Percentiles rank a stretch among this genome's conserved stretches.
Evolutionary conservation across 78 protist genomes (phyloP).

Genomic region (Cavenderia fasciculata): DNA sequence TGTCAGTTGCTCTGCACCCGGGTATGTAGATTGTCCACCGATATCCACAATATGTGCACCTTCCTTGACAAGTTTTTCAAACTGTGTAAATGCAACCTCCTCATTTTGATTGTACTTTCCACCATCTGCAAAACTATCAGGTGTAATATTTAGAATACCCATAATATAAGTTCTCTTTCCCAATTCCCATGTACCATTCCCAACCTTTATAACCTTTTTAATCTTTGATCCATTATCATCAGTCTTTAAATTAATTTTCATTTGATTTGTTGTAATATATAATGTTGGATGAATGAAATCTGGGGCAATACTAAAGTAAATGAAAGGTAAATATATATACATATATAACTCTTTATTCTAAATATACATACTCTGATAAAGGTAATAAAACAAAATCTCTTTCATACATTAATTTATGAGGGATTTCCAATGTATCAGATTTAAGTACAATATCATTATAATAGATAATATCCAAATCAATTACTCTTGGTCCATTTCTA

Average conservation of each 20-base stretch:
- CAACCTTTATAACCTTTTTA: constrained; percentile 6
- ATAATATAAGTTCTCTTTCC: constrained; percentile 73
- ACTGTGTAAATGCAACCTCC: constrained; percentile 11
- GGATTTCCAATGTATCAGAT: constrained; percentile 58
- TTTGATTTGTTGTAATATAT: constrained; percentile 43
- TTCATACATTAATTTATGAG: constrained; percentile 87
- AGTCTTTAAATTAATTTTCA: constrained; percentile 10
- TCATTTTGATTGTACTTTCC: constrained; percentile 3
- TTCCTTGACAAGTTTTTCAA: neutral
- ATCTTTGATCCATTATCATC: neutral
- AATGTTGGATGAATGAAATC: constrained; percentile 27
- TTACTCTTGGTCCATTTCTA: constrained; percentile 84
- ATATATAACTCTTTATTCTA: neutral
- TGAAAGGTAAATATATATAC: neutral
- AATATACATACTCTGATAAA: constrained; percentile 64
- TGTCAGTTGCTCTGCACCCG: constrained; percentile 66
- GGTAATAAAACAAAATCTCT: constrained; percentile 88
- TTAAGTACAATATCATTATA: constrained; percentile 33
- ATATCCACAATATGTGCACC: constrained; percentile 85
- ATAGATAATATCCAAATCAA: constrained; percentile 86
- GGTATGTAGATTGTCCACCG: constrained; percentile 87
- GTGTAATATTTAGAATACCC: constrained; percentile 88
- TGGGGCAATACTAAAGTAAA: constrained; percentile 40
- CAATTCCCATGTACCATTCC: neutral
- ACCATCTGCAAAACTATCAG: constrained; percentile 89